Percentiles rank a stretch among this genome's conserved stretches.
phyloP scores from a whole-genome alignment of 2,329 filamentous ascomycete species.

The Colletotrichum sp. region DNA sequence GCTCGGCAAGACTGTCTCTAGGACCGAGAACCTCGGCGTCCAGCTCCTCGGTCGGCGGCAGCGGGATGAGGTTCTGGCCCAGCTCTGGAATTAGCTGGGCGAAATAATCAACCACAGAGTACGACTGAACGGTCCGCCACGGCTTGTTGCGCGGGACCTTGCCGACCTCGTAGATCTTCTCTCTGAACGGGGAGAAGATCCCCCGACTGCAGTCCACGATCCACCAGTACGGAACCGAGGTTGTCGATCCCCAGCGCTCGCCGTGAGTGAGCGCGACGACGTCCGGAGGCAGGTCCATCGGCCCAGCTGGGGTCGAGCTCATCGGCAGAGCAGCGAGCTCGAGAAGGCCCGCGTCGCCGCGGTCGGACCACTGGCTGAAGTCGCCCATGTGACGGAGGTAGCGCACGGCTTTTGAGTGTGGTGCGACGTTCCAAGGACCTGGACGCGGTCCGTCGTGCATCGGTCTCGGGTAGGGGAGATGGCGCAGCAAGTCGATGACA shows the following conservation, averaged over 20 bases:
- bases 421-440: slow-evolving; percentile 16
- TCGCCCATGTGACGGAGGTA: slow-evolving; percentile 13
- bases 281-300: slow-evolving; percentile 13
- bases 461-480: slow-evolving; percentile 13
- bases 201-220: slow-evolving; percentile 14
- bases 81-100: not conserved
- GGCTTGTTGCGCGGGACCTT: slow-evolving; percentile 18
- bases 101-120: slow-evolving; percentile 2
- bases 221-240: slow-evolving; percentile 11
- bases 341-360: slow-evolving; percentile 7
- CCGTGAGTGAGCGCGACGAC: slow-evolving; percentile 3
- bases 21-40: slow-evolving; percentile 14
- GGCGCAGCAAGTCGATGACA: slow-evolving; percentile 17
- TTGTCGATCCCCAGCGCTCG: not conserved
- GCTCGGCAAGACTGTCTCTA: not conserved
- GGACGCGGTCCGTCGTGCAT: slow-evolving; percentile 19
- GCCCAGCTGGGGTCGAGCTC: not conserved
- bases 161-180: not conserved
- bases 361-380: slow-evolving; percentile 14
- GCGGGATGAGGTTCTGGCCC: not conserved
- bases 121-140: slow-evolving; percentile 3
- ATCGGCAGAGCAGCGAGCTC: slow-evolving; percentile 8
- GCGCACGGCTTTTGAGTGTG: slow-evolving; percentile 8
- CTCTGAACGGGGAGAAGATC: slow-evolving; percentile 3
- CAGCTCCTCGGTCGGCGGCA: slow-evolving; percentile 15